Conservation (phyloP, 805 yeast genomes). For the Pichia phayaonensis region DNA sequence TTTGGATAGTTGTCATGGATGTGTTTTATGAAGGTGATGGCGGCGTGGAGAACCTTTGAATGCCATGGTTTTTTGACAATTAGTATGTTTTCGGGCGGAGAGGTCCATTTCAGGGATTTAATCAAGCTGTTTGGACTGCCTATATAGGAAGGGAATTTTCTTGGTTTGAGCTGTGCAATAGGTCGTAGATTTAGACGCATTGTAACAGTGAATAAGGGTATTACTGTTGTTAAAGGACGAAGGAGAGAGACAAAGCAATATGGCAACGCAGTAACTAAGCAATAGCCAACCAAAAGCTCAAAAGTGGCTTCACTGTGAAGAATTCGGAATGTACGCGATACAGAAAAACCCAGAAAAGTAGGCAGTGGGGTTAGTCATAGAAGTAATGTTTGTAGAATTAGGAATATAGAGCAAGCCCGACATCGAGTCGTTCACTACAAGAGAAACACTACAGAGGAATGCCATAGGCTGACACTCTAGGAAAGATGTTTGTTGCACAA, state of each 20-base stretch:
- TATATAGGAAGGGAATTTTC: slow-evolving; percentile 43
- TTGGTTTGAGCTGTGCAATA: slow-evolving; percentile 12
- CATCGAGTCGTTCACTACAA: too few relatives aligned
- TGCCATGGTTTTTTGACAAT: slow-evolving; percentile 85
- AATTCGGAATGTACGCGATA: background rate
- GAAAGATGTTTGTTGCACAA: too few relatives aligned
- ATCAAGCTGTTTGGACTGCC: slow-evolving; percentile 52
- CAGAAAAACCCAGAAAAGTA: too few relatives aligned
- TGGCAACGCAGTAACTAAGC: too few relatives aligned
- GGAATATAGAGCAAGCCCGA: too few relatives aligned
- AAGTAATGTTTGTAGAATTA: too few relatives aligned
- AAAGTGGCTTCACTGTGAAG: too few relatives aligned
- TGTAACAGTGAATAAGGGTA: background rate
- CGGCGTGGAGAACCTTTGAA: slow-evolving; percentile 51
- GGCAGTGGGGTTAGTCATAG: too few relatives aligned
- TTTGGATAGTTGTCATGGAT: slow-evolving; percentile 53
- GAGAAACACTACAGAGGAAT: background rate
- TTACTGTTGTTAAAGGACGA: background rate
- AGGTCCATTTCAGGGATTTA: slow-evolving; percentile 61
- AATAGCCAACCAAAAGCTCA: too few relatives aligned
- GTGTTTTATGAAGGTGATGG: slow-evolving; percentile 56
- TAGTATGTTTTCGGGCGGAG: slow-evolving; percentile 64
- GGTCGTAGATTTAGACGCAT: slow-evolving; percentile 3
- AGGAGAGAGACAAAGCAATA: too few relatives aligned
- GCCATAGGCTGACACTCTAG: too few relatives aligned